Conservation (phyloP, 768 basidiomycete genomes). For the Kwoniella botswanensis region DNA sequence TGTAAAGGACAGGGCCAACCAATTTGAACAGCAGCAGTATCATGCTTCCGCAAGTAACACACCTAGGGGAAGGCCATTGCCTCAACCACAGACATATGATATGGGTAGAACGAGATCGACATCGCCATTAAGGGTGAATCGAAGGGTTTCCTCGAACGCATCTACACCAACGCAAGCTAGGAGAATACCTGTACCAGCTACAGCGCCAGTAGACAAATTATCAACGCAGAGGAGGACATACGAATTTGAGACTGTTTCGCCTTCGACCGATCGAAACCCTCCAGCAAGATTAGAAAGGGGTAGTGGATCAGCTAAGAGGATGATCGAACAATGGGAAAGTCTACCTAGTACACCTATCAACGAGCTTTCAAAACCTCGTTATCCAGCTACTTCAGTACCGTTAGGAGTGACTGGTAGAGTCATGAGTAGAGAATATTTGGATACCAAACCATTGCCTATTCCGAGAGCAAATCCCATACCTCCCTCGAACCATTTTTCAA, state of each 20-base stretch:
- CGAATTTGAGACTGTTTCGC: conserved; percentile 16
- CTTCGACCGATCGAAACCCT: background rate
- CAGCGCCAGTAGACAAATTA: conserved; percentile 31
- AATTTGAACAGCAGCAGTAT: conserved; percentile 30
- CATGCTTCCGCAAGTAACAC: conserved; percentile 22
- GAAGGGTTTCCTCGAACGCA: conserved; percentile 2
- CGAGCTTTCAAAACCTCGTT: conserved; percentile 3
- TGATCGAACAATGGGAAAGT: conserved; percentile 53
- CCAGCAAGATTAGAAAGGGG: conserved; percentile 39
- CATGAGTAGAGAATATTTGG: conserved; percentile 46
- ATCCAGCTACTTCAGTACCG: conserved; percentile 10
- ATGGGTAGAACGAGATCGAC: conserved; percentile 35
- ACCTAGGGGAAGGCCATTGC: conserved; percentile 22
- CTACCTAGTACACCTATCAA: conserved; percentile 15
- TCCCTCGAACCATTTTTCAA: conserved; percentile 9
- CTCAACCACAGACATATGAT: conserved; percentile 7
- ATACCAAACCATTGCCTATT: conserved; percentile 46
- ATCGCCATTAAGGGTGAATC: conserved; percentile 38
- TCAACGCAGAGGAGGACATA: conserved; percentile 20
- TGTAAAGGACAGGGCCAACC: conserved; percentile 44
- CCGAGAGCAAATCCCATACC: conserved; percentile 22
- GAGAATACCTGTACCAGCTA: conserved; percentile 37
- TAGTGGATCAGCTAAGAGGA: conserved; percentile 41
- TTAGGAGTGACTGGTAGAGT: conserved; percentile 14
- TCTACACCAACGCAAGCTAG: conserved; percentile 24